Evolutionary conservation across 2,329 filamentous ascomycete species (phyloP), one percentile per base, ranked within the genome.

Genomic region (Diplodia intermedia): DNA sequence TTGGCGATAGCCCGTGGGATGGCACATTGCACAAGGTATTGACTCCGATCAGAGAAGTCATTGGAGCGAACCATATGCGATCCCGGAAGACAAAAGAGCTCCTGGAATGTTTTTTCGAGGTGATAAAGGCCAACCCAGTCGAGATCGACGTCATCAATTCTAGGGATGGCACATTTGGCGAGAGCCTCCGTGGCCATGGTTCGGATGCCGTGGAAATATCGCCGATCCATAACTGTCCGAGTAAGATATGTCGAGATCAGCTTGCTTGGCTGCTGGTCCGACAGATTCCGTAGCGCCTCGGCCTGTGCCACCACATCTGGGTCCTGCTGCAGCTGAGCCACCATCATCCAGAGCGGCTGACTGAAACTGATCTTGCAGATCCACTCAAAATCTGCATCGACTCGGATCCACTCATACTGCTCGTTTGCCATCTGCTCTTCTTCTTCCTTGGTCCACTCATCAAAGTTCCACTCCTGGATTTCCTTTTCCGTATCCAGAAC

Each of bases 331-430:
- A 99, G 84, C 78, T 99, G 95, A 26, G 95, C 97, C 69, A 97
- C 89, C 77, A 95, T 97, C 96, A 99, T 99, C 83, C 98, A 98
- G 4, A 92, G 88, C 55, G 93, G 93, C 86, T 97, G 93, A 71
- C 90, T 90, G 60, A 90, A 82, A 69, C 90, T 89, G 79, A 97
- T 91, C 72, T 90, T 90, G 79, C 91, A 95, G 68, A 97, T 90
- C 95, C 95, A 99, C 78, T 99, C 95, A 72, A 98, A 98, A 79
- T 99, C 96, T 18, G 94, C 94, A 78, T 99, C 95, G 81, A 98
- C 91, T 23, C 95, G 90, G 73, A 99, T 97, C 95, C 96, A 99
- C 78, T 99, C 95, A 75, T 97, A 99, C 0, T 93, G 97, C 77
- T 99, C 95, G 71, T 93, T 89, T 68, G 95, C 93, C 94, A 99